Base-by-base conservation (phyloP, 2,329 filamentous ascomycete genomes). In the Fusarium anthophilum region DNA sequence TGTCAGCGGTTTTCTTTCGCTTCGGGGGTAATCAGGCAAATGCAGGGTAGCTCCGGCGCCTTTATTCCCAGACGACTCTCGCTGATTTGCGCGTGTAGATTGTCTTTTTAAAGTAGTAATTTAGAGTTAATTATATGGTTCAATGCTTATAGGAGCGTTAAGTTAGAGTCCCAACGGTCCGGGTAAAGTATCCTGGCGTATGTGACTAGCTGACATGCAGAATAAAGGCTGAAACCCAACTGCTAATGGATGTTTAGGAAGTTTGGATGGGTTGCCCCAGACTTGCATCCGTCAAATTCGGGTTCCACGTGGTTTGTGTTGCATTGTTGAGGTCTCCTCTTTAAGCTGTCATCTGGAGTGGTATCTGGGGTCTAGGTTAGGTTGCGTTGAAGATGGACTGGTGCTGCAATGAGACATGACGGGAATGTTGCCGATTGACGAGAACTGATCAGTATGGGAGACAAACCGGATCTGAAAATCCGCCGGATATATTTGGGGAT, bases 21-120 rank as follows among this genome's bases (percentile, higher is more conserved):
- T 6, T 7, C 2, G 2, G 4, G 11, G 22, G 12, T 9, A 24
- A 38, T 48, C 20, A 37, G 28, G 20, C 28, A 28, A 15, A 38
- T 38, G 38, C 24, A 45, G 32, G 24, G 24, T 50, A 26, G 5
- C 5, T 24, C 6, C 2, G 6, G 9, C n/a, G 6, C 26, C 13
- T 37, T 35, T 50, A 58, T 58, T 43, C 6, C 54, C 55, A 41
- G 12, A 15, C 8, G 17, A 20, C 20, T 20, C 14, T 18, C 17
- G 2, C 22, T 63, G 51, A 63, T 63, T 63, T 59, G 60, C 11
- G 60, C 60, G 60, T 59, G 13, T 63, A 24, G 9, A 38, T 4
- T 10, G 20, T 24, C 12, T 4, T 17, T 35, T 28, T 14, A 45
- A 38, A 13, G 18, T 39, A 18, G 20, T 22, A 0, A 26, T 38